These are phyloP conservation scores for Calonectria hawksworthii DNA, from an alignment of 2,329 filamentous ascomycete genomes.

Conservation along the genomic window DNA sequence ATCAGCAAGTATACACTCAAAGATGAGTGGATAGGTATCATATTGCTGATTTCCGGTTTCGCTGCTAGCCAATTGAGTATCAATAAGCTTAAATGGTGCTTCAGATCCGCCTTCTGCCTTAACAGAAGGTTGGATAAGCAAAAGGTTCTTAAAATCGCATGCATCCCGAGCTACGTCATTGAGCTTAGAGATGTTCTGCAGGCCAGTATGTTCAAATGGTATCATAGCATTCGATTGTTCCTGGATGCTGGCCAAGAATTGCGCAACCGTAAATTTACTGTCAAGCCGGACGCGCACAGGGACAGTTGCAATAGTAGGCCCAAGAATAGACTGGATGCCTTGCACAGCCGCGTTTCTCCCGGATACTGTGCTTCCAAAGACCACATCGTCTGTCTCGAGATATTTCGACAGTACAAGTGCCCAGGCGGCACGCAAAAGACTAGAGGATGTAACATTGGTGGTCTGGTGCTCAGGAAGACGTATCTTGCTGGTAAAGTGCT, in stretches of 20 bases:
- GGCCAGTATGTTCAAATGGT: conserved; percentile 9
- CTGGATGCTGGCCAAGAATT: background rate
- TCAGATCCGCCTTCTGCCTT: background rate
- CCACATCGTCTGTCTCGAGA: conserved; percentile 32
- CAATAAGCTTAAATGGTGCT: conserved; percentile 15
- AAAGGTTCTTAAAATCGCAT: conserved; percentile 4
- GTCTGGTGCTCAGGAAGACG: background rate
- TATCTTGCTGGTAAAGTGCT: background rate
- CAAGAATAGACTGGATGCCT: conserved; percentile 1
- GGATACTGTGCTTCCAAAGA: conserved; percentile 3
- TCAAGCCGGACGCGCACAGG: background rate
- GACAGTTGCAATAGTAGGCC: conserved; percentile 6
- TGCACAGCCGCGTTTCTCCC: background rate
- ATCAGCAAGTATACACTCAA: conserved; percentile 9
- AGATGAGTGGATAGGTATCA: conserved; percentile 8
- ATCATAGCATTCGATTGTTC: conserved; percentile 1
- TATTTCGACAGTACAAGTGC: background rate
- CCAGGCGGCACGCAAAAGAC: conserved; percentile 1
- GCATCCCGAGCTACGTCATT: background rate
- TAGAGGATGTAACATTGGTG: background rate
- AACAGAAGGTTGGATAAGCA: conserved; percentile 14
- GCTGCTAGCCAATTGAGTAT: conserved; percentile 22
- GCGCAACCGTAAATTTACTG: background rate
- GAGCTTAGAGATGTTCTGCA: conserved; percentile 16
- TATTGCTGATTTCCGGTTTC: conserved; percentile 13